Conservation (phyloP, 371 early-diverging fungal genomes). For the Mortierella sp. region DNA sequence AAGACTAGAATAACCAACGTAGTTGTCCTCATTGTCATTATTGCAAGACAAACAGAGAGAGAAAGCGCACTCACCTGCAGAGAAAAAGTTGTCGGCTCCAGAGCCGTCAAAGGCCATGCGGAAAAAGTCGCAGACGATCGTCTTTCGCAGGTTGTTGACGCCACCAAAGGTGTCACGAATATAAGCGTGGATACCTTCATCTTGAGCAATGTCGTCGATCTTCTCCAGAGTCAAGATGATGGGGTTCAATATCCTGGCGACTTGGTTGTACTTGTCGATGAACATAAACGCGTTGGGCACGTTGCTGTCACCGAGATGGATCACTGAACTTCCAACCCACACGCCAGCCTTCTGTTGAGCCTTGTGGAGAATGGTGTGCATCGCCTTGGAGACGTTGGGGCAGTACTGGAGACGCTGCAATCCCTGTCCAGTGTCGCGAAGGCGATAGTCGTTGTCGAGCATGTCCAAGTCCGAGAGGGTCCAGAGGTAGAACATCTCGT, state of each 20-base stretch:
- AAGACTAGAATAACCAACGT: not conserved
- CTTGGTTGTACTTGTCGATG: constrained; percentile 98
- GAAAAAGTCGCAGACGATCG: constrained; percentile 94
- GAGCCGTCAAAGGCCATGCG: constrained; percentile 96
- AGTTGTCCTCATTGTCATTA: not conserved
- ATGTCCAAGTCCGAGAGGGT: constrained; percentile 91
- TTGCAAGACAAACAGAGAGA: not conserved
- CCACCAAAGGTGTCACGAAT: constrained; percentile 81
- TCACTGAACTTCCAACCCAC: constrained; percentile 96
- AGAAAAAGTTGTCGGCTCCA: constrained; percentile 95
- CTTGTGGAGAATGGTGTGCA: constrained; percentile 91
- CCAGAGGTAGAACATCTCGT: constrained; percentile 98
- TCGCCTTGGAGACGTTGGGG: constrained; percentile 85
- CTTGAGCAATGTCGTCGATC: constrained; percentile 72
- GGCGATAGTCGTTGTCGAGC: constrained; percentile 84
- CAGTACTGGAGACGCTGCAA: constrained; percentile 90
- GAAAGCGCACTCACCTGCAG: constrained; percentile 77
- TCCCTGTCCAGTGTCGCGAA: constrained; percentile 97
- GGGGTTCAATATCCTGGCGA: constrained; percentile 93
- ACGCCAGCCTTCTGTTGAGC: constrained; percentile 89
- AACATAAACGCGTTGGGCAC: constrained; percentile 96
- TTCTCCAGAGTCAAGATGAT: constrained; percentile 83
- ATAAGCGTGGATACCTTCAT: constrained; percentile 72
- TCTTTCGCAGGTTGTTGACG: constrained; percentile 71
- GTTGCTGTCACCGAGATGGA: constrained; percentile 96